These are phyloP conservation scores for Aristolochia californica DNA, from an alignment of 164 flowering plant genomes.

Conservation along the genomic window DNA sequence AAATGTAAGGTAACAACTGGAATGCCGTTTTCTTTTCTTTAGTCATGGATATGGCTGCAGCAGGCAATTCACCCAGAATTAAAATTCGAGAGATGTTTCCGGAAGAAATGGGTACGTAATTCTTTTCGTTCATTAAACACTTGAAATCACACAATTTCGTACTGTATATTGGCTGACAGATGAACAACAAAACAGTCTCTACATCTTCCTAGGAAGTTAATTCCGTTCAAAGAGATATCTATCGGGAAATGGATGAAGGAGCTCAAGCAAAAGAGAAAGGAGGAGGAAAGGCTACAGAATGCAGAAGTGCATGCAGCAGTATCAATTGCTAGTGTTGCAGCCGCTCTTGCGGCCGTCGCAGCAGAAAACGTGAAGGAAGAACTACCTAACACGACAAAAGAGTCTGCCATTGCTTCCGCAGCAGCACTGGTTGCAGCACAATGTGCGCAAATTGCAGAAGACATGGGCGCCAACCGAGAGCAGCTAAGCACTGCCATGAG, in stretches of 20 bases:
- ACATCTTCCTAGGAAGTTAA: slow-evolving; percentile 51
- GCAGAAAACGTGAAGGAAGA: slow-evolving; percentile 33
- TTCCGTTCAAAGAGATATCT: slow-evolving; percentile 42
- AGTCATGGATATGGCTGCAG: slow-evolving; percentile 99
- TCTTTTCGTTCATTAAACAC: neutral
- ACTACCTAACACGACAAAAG: slow-evolving; percentile 27
- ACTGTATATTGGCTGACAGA: slow-evolving; percentile 5
- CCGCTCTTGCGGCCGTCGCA: slow-evolving; percentile 85
- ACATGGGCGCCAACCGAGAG: slow-evolving; percentile 76
- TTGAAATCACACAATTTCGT: neutral
- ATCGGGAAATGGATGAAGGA: slow-evolving; percentile 84
- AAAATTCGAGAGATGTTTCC: slow-evolving; percentile 57
- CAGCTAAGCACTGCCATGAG: slow-evolving; percentile 47
- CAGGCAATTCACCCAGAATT: slow-evolving; percentile 96
- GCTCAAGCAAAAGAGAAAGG: slow-evolving; percentile 59
- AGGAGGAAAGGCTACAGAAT: slow-evolving; percentile 55
- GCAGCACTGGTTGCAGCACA: slow-evolving; percentile 90
- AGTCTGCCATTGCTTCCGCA: slow-evolving; percentile 72
- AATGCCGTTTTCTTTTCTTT: neutral
- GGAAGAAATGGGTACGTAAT: slow-evolving; percentile 63
- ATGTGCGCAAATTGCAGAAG: slow-evolving; percentile 71
- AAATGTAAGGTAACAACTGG: neutral
- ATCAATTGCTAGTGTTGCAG: slow-evolving; percentile 84
- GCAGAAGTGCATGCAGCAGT: slow-evolving; percentile 91
- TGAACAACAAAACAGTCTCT: slow-evolving; percentile 1